A percentile compares a stretch with the other conserved stretches of the same genome.
phyloP scores from a whole-genome alignment of 495 filamentous ascomycete genomes.

The Parachaetomium inaequale region DNA sequence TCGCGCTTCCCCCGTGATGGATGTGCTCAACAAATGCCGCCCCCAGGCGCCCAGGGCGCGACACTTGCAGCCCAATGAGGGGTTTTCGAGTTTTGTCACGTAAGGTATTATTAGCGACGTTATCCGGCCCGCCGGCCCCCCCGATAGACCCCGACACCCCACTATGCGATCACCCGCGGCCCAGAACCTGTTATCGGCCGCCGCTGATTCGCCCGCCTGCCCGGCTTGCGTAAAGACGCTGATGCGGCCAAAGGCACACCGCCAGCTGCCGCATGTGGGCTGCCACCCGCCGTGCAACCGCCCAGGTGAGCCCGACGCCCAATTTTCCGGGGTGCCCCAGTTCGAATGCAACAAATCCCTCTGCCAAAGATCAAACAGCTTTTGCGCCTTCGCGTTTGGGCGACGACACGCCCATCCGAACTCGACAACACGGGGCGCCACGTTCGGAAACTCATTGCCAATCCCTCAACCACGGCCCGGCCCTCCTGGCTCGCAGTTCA shows the following conservation, averaged over 20 bases:
- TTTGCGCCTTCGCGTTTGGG: too few species aligned
- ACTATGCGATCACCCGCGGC: neutral
- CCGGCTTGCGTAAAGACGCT: conserved; percentile 5
- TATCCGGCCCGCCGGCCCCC: conserved; percentile 6
- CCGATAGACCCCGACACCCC: neutral
- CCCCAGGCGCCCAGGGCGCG: neutral
- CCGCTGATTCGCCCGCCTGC: neutral
- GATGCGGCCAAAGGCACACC: conserved; percentile 3
- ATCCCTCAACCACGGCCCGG: neutral
- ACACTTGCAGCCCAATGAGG: conserved; percentile 10
- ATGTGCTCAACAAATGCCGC: neutral
- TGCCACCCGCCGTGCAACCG: neutral
- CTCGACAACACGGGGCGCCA: neutral
- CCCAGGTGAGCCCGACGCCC: neutral
- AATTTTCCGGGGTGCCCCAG: neutral
- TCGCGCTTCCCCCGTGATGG: neutral
- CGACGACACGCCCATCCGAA: neutral
- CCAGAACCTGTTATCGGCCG: conserved; percentile 1
- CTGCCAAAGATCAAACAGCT: neutral
- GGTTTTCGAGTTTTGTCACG: conserved; percentile 6
- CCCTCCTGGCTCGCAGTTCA: neutral
- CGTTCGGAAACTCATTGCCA: neutral
- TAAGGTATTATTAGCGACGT: conserved; percentile 9
- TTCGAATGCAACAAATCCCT: neutral
- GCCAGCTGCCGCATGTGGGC: neutral